Evolutionary conservation across 108 stramenopile genomes (phyloP), one percentile per base, ranked within the genome.

Genomic region (Mediolabrus comicus): DNA sequence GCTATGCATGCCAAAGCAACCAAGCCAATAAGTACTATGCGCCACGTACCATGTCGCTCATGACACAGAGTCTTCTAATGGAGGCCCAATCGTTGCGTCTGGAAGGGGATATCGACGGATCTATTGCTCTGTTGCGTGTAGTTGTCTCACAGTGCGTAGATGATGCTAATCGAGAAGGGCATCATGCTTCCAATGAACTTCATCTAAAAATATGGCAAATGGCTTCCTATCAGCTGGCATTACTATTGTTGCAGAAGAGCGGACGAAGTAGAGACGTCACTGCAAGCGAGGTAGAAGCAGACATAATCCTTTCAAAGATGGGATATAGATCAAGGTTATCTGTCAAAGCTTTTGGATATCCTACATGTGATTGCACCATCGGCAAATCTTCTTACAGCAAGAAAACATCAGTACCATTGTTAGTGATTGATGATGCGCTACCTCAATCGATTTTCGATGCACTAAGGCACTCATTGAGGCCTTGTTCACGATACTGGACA

Each of bases 1-100:
- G n/a, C n/a, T n/a, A n/a, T n/a, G n/a, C n/a, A n/a, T n/a, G n/a
- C n/a, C n/a, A n/a, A n/a, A n/a, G n/a, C n/a, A n/a, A n/a, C n/a
- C n/a, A n/a, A n/a, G n/a, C n/a, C n/a, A n/a, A n/a, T n/a, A n/a
- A n/a, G n/a, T n/a, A n/a, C n/a, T n/a, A n/a, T n/a, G n/a, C n/a
- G n/a, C n/a, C n/a, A n/a, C n/a, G n/a, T n/a, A 70, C 13, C 27
- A 77, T 79, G 77, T 71, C 70, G 58, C 62, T 62, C 6, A 79
- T 79, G 77, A 72, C 71, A 8, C 62, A 79, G 33, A 71, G 62
- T 35, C 77, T 79, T 3, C 71, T 79, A 5, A 24, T 79, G 34
- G 32, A 66, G 38, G 77, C 77, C 4, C 70, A 79, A 67, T 53
- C 52, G 1, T 43, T 72, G 1, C 70, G 77, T 14, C 64, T 67